These are phyloP conservation scores for Sphaerulina musiva DNA, from an alignment of 2,329 filamentous ascomycete species.

Conservation along the genomic window DNA sequence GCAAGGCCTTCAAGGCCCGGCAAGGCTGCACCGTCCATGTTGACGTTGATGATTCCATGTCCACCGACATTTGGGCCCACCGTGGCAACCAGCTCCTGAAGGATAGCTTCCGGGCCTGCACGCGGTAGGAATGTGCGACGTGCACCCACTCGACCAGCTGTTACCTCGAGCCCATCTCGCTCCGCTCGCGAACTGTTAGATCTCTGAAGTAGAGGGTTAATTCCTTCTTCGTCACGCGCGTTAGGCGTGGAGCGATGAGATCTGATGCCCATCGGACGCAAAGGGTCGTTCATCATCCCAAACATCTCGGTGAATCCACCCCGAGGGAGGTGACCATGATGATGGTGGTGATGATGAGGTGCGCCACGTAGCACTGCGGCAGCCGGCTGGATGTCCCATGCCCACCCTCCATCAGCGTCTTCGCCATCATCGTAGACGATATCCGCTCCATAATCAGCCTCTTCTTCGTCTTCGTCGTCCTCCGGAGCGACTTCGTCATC, in stretches of 20 bases:
- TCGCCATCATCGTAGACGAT: slow-evolving; percentile 45
- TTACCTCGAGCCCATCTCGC: slow-evolving; percentile 6
- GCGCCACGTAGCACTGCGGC: slow-evolving; percentile 15
- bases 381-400: slow-evolving; percentile 23
- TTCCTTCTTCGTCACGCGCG: slow-evolving; percentile 64
- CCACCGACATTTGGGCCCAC: slow-evolving; percentile 18
- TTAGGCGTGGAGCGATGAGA: slow-evolving; percentile 32
- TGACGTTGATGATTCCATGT: slow-evolving; percentile 22
- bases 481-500: slow-evolving; percentile 55
- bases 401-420: slow-evolving; percentile 25
- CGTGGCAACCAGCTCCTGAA: slow-evolving; percentile 26
- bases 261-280: slow-evolving; percentile 18
- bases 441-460: slow-evolving; percentile 63
- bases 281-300: slow-evolving; percentile 24
- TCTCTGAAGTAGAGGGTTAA: slow-evolving; percentile 73
- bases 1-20: slow-evolving; percentile 17
- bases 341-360: slow-evolving; percentile 23
- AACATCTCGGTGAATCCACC: slow-evolving; percentile 26
- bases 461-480: slow-evolving; percentile 50
- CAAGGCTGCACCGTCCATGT: slow-evolving; percentile 23
- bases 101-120: slow-evolving; percentile 16
- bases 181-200: slow-evolving; percentile 12
- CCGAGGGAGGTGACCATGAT: slow-evolving; percentile 24
- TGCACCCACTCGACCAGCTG: slow-evolving; percentile 9
- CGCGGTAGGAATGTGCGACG: slow-evolving; percentile 22